Conservation (phyloP, 2,329 filamentous ascomycete genomes). For the Cladosporium sp. region DNA sequence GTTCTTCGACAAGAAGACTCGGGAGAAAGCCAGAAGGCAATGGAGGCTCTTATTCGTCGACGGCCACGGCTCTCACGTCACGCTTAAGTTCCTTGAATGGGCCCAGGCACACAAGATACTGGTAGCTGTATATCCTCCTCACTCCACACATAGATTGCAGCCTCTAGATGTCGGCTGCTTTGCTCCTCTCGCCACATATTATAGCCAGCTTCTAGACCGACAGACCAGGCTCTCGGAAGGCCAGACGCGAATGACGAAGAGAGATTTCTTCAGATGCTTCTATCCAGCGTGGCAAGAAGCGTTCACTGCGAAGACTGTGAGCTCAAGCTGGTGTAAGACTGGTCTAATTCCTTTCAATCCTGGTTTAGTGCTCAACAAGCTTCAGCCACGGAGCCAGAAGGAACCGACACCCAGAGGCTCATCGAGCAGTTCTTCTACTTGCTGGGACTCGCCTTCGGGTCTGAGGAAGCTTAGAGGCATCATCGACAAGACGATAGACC, state of each 20-base stretch:
- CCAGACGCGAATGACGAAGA: slow-evolving; percentile 13
- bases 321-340: too few relatives aligned
- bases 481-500: background rate
- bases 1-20: slow-evolving; percentile 14
- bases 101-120: slow-evolving; percentile 13
- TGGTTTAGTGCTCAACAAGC: too few relatives aligned
- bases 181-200: slow-evolving; percentile 17
- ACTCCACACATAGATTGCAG: slow-evolving; percentile 10
- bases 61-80: slow-evolving; percentile 15
- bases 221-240: slow-evolving; percentile 9
- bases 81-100: slow-evolving; percentile 14
- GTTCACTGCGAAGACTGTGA: too few relatives aligned
- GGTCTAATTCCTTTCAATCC: too few relatives aligned
- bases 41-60: slow-evolving; percentile 18
- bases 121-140: slow-evolving; percentile 6
- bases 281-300: slow-evolving; percentile 14
- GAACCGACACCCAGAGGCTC: too few relatives aligned
- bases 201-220: slow-evolving; percentile 14
- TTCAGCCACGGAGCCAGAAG: too few relatives aligned
- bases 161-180: slow-evolving; percentile 21
- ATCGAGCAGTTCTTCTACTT: too few relatives aligned
- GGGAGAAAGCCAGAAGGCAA: slow-evolving; percentile 13
- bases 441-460: background rate
- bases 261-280: slow-evolving; percentile 17
- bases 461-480: background rate